These are phyloP conservation scores for Cyclotella baltica DNA, from an alignment of 108 stramenopile species.

Conservation along the genomic window DNA sequence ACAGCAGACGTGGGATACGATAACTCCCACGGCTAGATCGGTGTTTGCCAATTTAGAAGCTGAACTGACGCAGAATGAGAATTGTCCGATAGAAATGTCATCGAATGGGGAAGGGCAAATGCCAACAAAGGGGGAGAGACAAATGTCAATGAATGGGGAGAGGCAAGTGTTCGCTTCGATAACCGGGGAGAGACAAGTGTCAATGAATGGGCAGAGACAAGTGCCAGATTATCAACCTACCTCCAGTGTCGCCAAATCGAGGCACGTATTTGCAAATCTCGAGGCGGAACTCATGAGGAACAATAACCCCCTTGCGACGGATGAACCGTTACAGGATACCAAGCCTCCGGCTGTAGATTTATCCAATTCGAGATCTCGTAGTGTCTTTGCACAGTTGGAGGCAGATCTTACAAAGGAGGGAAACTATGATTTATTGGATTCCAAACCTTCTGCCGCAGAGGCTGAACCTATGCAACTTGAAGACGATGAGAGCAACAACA, in stretches of 20 bases:
- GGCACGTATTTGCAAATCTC: constrained; percentile 1
- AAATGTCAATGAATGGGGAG: background rate
- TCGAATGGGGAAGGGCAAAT: background rate
- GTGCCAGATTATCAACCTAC: background rate
- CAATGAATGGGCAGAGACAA: background rate
- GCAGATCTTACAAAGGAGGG: background rate
- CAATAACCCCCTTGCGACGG: background rate
- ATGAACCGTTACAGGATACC: background rate
- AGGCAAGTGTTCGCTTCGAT: no score
- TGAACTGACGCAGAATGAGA: background rate
- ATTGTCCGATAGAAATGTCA: background rate
- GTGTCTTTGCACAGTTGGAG: background rate
- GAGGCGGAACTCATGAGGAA: background rate
- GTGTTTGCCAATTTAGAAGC: background rate
- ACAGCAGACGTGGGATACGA: background rate
- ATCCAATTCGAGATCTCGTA: background rate
- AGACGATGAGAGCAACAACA: background rate
- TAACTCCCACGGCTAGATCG: background rate
- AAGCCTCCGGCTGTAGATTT: background rate
- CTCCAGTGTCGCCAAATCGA: background rate
- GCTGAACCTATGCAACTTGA: background rate
- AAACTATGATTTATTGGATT: background rate
- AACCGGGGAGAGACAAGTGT: no score
- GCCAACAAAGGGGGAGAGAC: no score
- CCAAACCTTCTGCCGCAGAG: background rate